A percentile compares a stretch with the other conserved stretches of the same genome.
phyloP scores from a whole-genome alignment of 2,329 filamentous ascomycete species.

The Claviceps capensis region DNA sequence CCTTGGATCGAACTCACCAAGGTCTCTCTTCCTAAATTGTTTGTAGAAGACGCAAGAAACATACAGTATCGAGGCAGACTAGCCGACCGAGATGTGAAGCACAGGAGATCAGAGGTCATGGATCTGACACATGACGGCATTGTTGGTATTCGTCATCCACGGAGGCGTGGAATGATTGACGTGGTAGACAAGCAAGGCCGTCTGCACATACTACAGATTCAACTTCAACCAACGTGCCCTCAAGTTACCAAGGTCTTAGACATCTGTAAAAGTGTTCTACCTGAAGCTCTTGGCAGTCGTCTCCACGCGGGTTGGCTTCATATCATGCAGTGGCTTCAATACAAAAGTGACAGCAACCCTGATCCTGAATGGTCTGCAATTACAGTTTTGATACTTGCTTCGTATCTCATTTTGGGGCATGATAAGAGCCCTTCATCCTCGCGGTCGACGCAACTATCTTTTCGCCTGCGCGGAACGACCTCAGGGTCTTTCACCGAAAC shows the following conservation, averaged over 20 bases:
- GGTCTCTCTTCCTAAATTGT: slow-evolving; percentile 47
- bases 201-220: slow-evolving; percentile 53
- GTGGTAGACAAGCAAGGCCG: slow-evolving; percentile 47
- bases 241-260: slow-evolving; percentile 48
- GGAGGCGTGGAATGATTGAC: slow-evolving; percentile 48
- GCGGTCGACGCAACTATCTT: slow-evolving; percentile 15
- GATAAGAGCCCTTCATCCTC: slow-evolving; percentile 12
- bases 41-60: slow-evolving; percentile 44
- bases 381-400: slow-evolving; percentile 47
- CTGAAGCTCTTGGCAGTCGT: slow-evolving; percentile 42
- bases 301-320: slow-evolving; percentile 62
- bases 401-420: slow-evolving; percentile 47
- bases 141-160: slow-evolving; percentile 42
- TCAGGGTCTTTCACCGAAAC: slow-evolving; percentile 22
- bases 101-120: slow-evolving; percentile 31
- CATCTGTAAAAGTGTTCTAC: slow-evolving; percentile 50
- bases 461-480: slow-evolving; percentile 17
- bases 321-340: slow-evolving; percentile 52
- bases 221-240: slow-evolving; percentile 50
- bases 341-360: slow-evolving; percentile 29
- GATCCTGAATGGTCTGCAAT: slow-evolving; percentile 59
- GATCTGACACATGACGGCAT: slow-evolving; percentile 34
- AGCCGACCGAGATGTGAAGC: slow-evolving; percentile 36
- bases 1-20: slow-evolving; percentile 62
- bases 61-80: slow-evolving; percentile 41